Base-by-base conservation (phyloP, 495 filamentous ascomycete genomes). In the Daldinia concentrica region DNA sequence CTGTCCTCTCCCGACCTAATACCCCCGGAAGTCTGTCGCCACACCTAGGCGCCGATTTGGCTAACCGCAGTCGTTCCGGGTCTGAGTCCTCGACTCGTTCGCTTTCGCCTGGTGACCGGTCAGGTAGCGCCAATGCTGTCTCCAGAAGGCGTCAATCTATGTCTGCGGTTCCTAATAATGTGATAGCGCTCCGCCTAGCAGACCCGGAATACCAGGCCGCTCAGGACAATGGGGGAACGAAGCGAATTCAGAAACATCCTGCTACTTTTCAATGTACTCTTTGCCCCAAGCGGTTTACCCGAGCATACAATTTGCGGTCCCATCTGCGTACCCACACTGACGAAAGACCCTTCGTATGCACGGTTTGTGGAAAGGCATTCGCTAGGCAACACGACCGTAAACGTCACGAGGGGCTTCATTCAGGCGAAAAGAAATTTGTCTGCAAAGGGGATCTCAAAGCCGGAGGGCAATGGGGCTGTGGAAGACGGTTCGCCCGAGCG, bases 371-470 rank as follows among this genome's bases (percentile, higher is more conserved):
- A 66, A 99, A 99, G 81, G 95, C 95, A 2, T 97, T 97, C 78
- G 93, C 93, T 19, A 89, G 93, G n/a, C 93, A 97, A 77, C 93
- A 96, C 69, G 93, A 97, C 78, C 89, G 94, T 36, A 97, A 96
- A 80, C 87, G 93, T 22, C 93, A 97, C 79, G 94, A 97, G 81
- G 92, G 93, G 14, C 83, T 97, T 4, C 93, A 97, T 77, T 92
- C 91, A 1, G 94, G 93, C 41, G 94, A 97, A 78, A 97, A 97
- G 88, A 98, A 98, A 73, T 99, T 98, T 76, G 92, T 98, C 64
- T 99, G 95, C 80, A 91, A 91, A 41, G 95, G 95, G 63, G 91
- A 93, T 59, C 88, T 99, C 11, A 92, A 93, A 64, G 85, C 87
- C n/a, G 90, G 89, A 32, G 89, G 88, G 6, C 87, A 89, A 62